Evolutionary conservation across 202 grass and related monocot genomes (phyloP), one percentile per base, ranked within the genome.

Genomic region (Setaria viridis): DNA sequence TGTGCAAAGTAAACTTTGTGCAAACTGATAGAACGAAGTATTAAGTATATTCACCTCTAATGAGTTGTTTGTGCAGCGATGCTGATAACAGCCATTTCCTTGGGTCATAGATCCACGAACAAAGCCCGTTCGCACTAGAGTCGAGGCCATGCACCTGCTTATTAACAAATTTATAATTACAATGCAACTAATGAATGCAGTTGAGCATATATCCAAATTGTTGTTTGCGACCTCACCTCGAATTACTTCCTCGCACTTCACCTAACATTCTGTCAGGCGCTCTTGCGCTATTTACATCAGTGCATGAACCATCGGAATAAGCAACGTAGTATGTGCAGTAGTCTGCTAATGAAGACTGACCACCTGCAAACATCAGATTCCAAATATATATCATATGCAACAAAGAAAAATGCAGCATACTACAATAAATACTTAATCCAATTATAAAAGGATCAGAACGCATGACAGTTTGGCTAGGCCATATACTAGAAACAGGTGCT

Each of bases 241-340:
- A 99, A 71, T 92, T 97, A 82, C 97, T 83, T 87, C 97, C 97
- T 73, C 97, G 91, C 64, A 97, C 89, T 94, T 99, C 97, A 58
- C 97, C 97, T 55, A 99, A 89, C 94, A 97, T 97, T 91, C 94
- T 87, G 71, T 99, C 97, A 85, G 97, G 97, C 1, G 94, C 89
- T 29, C 97, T 84, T 81, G 97, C 97, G 46, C 97, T 99, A 90
- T 94, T 99, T 62, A 92, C 84, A 85, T 99, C 97, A 62, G 97
- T 99, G 81, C 97, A 99, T 17, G 93, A 97, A 86, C 97, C 97
- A 91, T 99, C 97, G 15, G 97, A 99, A 97, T 99, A 99, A 79
- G 97, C 97, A 76, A 99, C 94, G 51, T 93, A 97, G 83, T 99
- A 99, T 35, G 97, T 99, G 81, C 97, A 99, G 83, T 99, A 99